These are phyloP conservation scores for Flaveria linearis DNA, from an alignment of 129 eudicot genomes.

Conservation along the genomic window DNA sequence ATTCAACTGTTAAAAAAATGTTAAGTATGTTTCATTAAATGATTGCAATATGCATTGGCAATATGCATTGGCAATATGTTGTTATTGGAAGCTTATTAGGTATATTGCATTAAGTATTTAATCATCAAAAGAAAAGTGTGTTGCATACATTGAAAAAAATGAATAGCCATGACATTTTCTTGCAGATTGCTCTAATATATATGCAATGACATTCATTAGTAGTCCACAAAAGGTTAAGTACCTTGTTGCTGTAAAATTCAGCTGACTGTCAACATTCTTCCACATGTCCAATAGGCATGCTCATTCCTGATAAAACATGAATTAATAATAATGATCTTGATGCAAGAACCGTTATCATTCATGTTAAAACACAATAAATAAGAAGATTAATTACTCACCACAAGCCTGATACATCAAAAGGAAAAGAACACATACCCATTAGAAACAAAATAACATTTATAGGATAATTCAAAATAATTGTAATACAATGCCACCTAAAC, in stretches of 20 bases:
- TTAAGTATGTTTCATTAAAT: no score
- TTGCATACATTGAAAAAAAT: background rate
- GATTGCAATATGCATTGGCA: no score
- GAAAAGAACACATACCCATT: no score
- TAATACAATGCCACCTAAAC: no score
- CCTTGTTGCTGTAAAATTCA: slow-evolving; percentile 93
- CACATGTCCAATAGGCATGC: slow-evolving; percentile 93
- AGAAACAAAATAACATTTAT: no score
- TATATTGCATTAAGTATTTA: background rate
- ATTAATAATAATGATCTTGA: slow-evolving; percentile 14
- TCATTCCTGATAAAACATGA: slow-evolving; percentile 65
- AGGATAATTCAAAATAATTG: no score
- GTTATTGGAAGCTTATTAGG: background rate
- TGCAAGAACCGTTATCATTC: background rate
- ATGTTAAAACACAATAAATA: background rate
- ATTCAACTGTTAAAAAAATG: no score
- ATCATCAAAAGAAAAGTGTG: background rate
- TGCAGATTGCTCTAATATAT: background rate
- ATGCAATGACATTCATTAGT: background rate
- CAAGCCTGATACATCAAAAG: no score
- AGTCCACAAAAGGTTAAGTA: slow-evolving; percentile 22
- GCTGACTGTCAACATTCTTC: slow-evolving; percentile 99
- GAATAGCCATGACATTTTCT: background rate
- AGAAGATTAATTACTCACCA: slow-evolving; percentile 48
- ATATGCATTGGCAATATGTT: background rate